Base-by-base conservation (phyloP, 345 rosid genomes). In the Abelmoschus esculentus region DNA sequence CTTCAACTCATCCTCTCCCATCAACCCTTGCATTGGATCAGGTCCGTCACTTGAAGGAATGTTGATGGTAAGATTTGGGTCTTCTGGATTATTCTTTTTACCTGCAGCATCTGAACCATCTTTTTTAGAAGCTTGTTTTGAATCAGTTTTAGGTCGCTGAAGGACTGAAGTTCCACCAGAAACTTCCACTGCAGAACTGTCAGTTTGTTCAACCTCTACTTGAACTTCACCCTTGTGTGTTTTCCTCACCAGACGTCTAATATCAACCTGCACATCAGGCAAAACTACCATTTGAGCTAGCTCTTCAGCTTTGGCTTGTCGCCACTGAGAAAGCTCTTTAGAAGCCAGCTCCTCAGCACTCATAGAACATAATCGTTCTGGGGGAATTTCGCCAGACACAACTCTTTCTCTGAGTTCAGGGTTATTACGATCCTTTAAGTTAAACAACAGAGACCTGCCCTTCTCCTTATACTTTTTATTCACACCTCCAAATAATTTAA, bases 181-280 rank as follows among this genome's bases (percentile, higher is more conserved):
- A 68, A 83, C 87, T 67, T 89, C 97, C 22, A 74, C 81, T 19
- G 89, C 78, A 40, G 89, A 67, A 67, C 68, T 70, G 64, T 93
- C 90, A 52, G 74, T 72, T 61, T 81, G 83, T 40, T 87, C 97
- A 52, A 87, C 81, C 76, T 93, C 97, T 15, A 93, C 96, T 75
- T 86, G 93, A 76, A 90, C 79, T 79, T 93, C 98, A 32, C 98
- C 98, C 81, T 93, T 93, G 57, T 93, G 98, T 19, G 98, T 90
- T 82, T 93, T 93, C 85, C 78, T 87, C 55, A 93, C 97, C 73
- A 93, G 70, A 47, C 92, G 87, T 71, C 95, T 81, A 19, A 86
- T 75, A 70, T 89, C 96, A 66, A 83, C 90, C 60, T 88, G 86
- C 34, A 89, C 68, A 74, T 90, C 96, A 28, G 86, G 93, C 73